phyloP scores from a whole-genome alignment of 106 monocot species.

The Platanthera guangdongensis region DNA sequence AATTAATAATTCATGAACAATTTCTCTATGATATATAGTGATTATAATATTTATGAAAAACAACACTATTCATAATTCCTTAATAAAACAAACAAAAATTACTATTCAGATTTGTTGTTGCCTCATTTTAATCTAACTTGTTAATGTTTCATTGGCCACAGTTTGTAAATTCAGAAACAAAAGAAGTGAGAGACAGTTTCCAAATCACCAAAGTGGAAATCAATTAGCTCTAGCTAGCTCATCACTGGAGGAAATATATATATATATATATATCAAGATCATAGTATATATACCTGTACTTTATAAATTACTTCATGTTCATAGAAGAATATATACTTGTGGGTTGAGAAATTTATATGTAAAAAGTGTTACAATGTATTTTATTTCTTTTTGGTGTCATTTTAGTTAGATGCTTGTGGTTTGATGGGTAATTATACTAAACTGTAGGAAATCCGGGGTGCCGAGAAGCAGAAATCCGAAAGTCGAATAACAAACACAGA shows the following conservation, averaged over 20 bases:
- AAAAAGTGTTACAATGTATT: neutral
- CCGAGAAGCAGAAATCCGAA: no score
- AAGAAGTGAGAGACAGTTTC: conserved; percentile 16
- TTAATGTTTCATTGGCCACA: conserved; percentile 1
- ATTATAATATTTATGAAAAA: no score
- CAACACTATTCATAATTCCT: no score
- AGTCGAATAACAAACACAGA: no score
- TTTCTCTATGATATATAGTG: no score
- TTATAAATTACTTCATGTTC: neutral
- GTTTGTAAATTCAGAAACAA: conserved; percentile 24
- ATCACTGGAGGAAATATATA: neutral
- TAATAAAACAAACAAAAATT: no score
- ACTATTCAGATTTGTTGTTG: no score
- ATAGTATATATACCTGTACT: neutral
- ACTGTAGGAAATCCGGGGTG: no score
- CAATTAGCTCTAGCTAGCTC: neutral
- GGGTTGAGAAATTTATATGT: neutral
- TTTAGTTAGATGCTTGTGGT: neutral
- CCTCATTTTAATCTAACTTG: neutral
- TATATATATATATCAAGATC: neutral
- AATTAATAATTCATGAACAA: no score
- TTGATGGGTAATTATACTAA: neutral
- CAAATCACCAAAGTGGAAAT: conserved; percentile 6
- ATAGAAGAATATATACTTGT: neutral
- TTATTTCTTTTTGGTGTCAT: neutral